phyloP scores from a whole-genome alignment of 768 basidiomycete species.

The Tephrocybe rancida region DNA sequence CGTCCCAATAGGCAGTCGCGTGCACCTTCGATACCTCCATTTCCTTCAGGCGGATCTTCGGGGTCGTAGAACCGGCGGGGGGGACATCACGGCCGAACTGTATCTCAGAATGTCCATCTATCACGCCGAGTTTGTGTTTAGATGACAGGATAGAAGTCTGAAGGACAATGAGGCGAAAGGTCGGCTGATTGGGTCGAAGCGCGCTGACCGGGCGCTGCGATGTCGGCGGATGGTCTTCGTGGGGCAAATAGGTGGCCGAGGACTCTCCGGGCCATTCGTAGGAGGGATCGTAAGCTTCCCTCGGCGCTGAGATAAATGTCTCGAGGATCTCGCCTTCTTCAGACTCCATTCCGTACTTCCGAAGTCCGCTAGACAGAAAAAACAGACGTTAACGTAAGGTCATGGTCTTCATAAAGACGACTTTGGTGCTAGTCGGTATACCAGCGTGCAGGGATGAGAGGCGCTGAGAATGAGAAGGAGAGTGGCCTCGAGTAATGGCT shows the following conservation, averaged over 20 bases:
- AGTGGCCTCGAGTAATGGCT: neutral
- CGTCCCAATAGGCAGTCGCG: conserved; percentile 75
- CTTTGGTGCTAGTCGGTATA: conserved; percentile 3
- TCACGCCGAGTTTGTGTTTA: conserved; percentile 39
- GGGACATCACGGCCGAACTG: conserved; percentile 76
- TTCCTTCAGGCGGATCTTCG: conserved; percentile 77
- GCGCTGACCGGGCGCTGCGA: conserved; percentile 11
- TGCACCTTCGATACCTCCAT: conserved; percentile 85
- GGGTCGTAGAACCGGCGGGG: conserved; percentile 48
- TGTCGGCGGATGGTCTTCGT: conserved; percentile 5
- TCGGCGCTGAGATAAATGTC: conserved; percentile 11
- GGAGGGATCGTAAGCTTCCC: conserved; percentile 47
- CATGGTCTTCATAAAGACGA: conserved; percentile 1
- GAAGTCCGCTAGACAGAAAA: conserved; percentile 6
- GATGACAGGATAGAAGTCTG: conserved; percentile 64
- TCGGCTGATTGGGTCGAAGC: conserved; percentile 27
- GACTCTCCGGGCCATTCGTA: conserved; percentile 62
- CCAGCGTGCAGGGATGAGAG: conserved; percentile 6
- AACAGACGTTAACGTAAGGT: neutral
- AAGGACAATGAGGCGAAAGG: conserved; percentile 54
- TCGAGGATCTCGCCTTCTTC: conserved; percentile 35
- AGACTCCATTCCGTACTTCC: conserved; percentile 16
- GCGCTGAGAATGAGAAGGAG: neutral
- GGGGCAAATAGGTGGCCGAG: conserved; percentile 3
- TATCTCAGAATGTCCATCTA: conserved; percentile 58